Evolutionary conservation across 2,329 filamentous ascomycete species (phyloP), one percentile per base, ranked within the genome.

Genomic region (Penicillium sclerotiorum): DNA sequence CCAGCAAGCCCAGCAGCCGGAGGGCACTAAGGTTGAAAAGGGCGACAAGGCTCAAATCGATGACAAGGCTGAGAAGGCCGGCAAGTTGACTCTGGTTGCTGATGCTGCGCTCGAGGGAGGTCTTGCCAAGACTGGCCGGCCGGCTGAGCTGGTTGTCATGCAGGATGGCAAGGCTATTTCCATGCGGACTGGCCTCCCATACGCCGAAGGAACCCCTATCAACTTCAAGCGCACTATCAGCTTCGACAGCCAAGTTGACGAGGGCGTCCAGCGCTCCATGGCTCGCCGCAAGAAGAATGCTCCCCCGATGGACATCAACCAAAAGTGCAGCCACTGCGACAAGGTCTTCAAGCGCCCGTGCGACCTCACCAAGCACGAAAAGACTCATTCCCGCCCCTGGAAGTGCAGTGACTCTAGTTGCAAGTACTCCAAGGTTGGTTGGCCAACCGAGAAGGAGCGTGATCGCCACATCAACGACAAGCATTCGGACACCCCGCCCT

Each of bases 271-370:
- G 73, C 89, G 92, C 42, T 97, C 92, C 33, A 97, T 96, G 93
- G 93, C 92, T 50, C 88, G 92, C 50, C 87, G 91, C 59, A 95
- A 95, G 83, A 95, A 96, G 83, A 93, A 93, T 52, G 90, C 90
- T 28, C 87, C 85, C 44, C 87, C 89, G 5, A 89, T 93, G 72
- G 88, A 95, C 71, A 84, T 93, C 42, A 85, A 89, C 40, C 88
- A 93, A 74, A 84, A 84, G 62, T 95, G 90, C 78, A 81, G 81
- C 55, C 83, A 91, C 67, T 97, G 93, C 75, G 85, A 84, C 71
- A 96, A 96, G 75, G 85, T 93, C 72, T 97, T 97, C 78, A 95
- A 94, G 74, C 87, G 94, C 55, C 90, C 90, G n/a, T 97, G 94
- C 73, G 94, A 99, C 70, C 78, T 97, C 51, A 96, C 91, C 59